These are phyloP conservation scores for Alternaria gaisen DNA, from an alignment of 2,329 filamentous ascomycete genomes.

Conservation along the genomic window DNA sequence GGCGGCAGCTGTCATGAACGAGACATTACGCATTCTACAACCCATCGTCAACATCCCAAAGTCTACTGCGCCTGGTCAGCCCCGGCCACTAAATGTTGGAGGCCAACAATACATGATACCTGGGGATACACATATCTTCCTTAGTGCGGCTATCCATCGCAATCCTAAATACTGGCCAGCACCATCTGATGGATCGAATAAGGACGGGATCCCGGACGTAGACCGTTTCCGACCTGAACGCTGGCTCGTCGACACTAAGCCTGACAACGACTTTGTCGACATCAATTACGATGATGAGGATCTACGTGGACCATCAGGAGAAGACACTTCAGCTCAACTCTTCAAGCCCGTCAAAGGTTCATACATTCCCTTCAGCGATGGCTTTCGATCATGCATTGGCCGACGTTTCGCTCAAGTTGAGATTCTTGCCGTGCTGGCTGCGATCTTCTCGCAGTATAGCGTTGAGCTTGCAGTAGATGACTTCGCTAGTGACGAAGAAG, in stretches of 20 bases:
- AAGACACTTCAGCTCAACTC: constrained; percentile 68
- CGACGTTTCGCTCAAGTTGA: constrained; percentile 66
- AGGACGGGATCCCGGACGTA: constrained; percentile 60
- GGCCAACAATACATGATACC: constrained; percentile 69
- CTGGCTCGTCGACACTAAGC: constrained; percentile 64
- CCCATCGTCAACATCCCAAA: constrained; percentile 79
- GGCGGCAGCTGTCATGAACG: constrained; percentile 78
- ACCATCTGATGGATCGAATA: constrained; percentile 36
- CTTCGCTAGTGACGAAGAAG: constrained; percentile 54
- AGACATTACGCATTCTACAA: constrained; percentile 76
- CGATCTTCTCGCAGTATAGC: constrained; percentile 66
- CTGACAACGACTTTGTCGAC: constrained; percentile 42
- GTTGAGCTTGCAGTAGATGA: constrained; percentile 73
- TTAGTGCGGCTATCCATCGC: constrained; percentile 66
- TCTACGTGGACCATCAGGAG: constrained; percentile 67
- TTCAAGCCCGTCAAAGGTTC: constrained; percentile 61
- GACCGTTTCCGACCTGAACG: constrained; percentile 76
- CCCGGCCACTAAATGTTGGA: constrained; percentile 67
- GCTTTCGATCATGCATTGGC: constrained; percentile 64
- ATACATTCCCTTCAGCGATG: constrained; percentile 65
- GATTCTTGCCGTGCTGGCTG: constrained; percentile 62
- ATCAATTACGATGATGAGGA: constrained; percentile 60
- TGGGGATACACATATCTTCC: constrained; percentile 62
- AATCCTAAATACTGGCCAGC: constrained; percentile 78
- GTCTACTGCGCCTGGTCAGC: constrained; percentile 54